phyloP scores from a whole-genome alignment of 2,329 filamentous ascomycete species.

The Exophiala sp. region DNA sequence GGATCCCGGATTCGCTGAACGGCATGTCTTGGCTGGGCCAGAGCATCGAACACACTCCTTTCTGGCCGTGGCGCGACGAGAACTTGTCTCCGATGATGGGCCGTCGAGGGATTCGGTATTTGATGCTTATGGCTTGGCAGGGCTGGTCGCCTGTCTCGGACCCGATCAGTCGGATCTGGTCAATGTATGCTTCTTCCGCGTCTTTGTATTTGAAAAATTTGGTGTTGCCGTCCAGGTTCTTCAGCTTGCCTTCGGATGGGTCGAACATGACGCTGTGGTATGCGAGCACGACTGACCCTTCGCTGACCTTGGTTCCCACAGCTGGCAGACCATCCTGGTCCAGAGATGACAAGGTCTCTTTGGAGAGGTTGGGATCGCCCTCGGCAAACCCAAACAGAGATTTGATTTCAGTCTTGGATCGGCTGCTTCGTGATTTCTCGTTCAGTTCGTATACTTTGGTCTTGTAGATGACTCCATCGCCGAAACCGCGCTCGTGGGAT shows the following conservation, averaged over 20 bases:
- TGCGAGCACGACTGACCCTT: conserved; percentile 80
- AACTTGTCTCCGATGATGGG: conserved; percentile 98
- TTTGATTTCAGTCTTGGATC: conserved; percentile 61
- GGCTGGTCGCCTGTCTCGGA: conserved; percentile 77
- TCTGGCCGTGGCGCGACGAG: conserved; percentile 95
- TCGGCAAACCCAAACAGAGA: conserved; percentile 88
- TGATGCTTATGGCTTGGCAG: conserved; percentile 82
- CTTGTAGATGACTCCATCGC: conserved; percentile 95
- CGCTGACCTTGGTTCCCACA: conserved; percentile 68
- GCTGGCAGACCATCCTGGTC: conserved; percentile 83
- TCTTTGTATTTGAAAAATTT: conserved; percentile 95
- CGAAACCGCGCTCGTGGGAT: conserved; percentile 89
- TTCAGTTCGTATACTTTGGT: conserved; percentile 87
- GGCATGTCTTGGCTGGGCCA: conserved; percentile 94
- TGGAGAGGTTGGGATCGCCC: conserved; percentile 48
- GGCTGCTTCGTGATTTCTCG: conserved; percentile 59
- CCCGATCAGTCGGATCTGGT: conserved; percentile 87
- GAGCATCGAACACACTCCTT: conserved; percentile 93
- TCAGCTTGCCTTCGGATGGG: conserved; percentile 60
- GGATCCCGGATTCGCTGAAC: conserved; percentile 92
- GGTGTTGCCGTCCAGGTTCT: conserved; percentile 80
- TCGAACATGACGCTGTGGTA: conserved; percentile 84
- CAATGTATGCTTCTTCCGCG: conserved; percentile 76
- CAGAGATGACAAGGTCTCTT: conserved; percentile 63
- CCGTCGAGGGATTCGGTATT: conserved; percentile 81